Base-by-base conservation (phyloP, 345 rosid species). In the Arabis hirsuta region DNA sequence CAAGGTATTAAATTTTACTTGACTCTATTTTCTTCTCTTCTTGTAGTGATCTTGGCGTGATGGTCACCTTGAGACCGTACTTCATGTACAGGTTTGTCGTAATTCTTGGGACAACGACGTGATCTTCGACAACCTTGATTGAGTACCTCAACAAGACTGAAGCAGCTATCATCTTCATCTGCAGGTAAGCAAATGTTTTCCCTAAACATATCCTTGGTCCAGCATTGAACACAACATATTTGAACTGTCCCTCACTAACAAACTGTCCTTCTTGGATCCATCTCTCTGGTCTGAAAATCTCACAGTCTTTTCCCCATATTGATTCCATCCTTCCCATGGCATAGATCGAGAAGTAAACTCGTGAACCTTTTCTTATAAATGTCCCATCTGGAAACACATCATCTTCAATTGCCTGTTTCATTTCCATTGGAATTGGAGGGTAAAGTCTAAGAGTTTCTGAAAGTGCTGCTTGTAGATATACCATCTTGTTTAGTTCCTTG, bases 371-470 rank as follows among this genome's bases (percentile, higher is more conserved):
- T 8, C 47, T 5, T 9, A 89, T 76, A 26, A 52, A 79, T 0
- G 87, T 85, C 16, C 90, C 90, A 41, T 89, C 92, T 0, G 89
- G 84, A 1, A 89, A 73, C 4, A 81, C n/a, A 22, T 89, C 92
- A 19, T 87, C 89, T 2, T 72, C 70, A 4, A 26, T 32, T 0
- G 87, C 80, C 65, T 80, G 80, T 59, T 87, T 89, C 24, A 89
- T 84, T 48, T 89, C 96, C 52, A 81, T 82, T 39, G 82, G 87
- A 1, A 89, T 87, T 0, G 96, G 90, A 5, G 96, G 92, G 47
- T 78, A 86, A 14, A 88, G 66, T 52, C 91, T 81, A 79, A 88
- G 47, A 11, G 81, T 66, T 52, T 88, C 95, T 11, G 81, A 76
- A 0, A 88, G 57, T 32, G 85, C 76, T 8, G 95, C 91, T n/a